Base-by-base conservation (phyloP, 179 eudicot genomes). In the Vitellaria paradoxa region DNA sequence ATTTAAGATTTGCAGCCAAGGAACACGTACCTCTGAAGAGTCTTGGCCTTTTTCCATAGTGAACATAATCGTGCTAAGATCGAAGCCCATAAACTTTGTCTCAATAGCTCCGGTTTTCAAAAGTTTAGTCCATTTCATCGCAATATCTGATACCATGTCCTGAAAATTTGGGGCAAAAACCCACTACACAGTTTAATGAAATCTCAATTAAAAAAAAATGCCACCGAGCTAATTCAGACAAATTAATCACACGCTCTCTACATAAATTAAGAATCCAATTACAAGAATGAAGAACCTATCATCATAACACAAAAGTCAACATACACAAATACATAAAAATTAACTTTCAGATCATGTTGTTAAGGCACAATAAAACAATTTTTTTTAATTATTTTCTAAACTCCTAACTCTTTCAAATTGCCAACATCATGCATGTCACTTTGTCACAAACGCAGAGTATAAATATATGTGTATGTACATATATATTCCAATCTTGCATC, bases 71-170 rank as follows among this genome's bases (percentile, higher is more conserved):
- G 99, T 93, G 84, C 82, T 83, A 26, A 86, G 61, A 85, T 95
- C 97, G 76, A 95, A 81, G 21, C 89, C 92, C 85, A 83, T 82
- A 80, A 95, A 95, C 80, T 83, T 87, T 47, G 84, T 84, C 84
- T 89, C 92, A 46, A 90, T 77, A 45, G 91, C 88, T 63, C 99
- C 99, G 0, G 93, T 91, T 85, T 89, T 88, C 73, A 89, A 73
- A 80, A 95, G 83, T 73, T 91, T 84, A 18, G 90, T 86, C 99
- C 97, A 93, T 84, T 89, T 89, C 90, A 78, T 86, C 21, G 97
- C 95, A 40, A 82, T 80, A 75, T 87, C 85, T 50, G 95, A 78
- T 14, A 93, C 92, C 60, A 72, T 80, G 13, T 95, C 97, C 97
- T 95, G 89, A 66, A 66, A 80, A 77, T 53, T 66, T 47, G 10